Evolutionary conservation across 768 basidiomycete genomes (phyloP).

Genomic region (Tylopilus plumbeoviolaceoides): DNA sequence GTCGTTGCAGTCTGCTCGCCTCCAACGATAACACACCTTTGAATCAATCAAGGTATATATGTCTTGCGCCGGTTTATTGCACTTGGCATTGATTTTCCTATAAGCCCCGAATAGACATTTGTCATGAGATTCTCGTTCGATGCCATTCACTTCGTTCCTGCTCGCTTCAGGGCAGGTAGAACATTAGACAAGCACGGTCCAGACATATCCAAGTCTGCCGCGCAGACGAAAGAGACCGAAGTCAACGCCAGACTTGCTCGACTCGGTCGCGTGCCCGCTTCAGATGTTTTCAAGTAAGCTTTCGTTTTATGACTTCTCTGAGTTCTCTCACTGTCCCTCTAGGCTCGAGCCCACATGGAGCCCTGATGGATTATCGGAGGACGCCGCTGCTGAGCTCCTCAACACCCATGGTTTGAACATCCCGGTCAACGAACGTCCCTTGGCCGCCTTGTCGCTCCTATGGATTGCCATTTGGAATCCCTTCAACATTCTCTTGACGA

Average conservation of each 20-base stretch:
- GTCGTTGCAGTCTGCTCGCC: slow-evolving; percentile 19
- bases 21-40: slow-evolving; percentile 30
- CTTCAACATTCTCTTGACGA: slow-evolving; percentile 31
- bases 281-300: slow-evolving; percentile 24
- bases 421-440: slow-evolving; percentile 30
- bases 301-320: background rate
- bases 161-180: slow-evolving; percentile 16
- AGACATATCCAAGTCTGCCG: slow-evolving; percentile 18
- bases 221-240: slow-evolving; percentile 18
- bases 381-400: slow-evolving; percentile 16
- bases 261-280: slow-evolving; percentile 23
- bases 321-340: background rate
- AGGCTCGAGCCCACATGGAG: slow-evolving; percentile 28
- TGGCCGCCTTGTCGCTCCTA: slow-evolving; percentile 26
- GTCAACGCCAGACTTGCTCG: slow-evolving; percentile 23
- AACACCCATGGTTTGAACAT: slow-evolving; percentile 24
- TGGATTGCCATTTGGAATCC: slow-evolving; percentile 34
- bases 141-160: slow-evolving; percentile 20
- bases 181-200: slow-evolving; percentile 20
- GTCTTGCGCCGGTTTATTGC: background rate
- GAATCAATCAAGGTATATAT: slow-evolving; percentile 19
- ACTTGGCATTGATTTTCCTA: slow-evolving; percentile 6
- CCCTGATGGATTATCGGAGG: slow-evolving; percentile 23
- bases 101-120: slow-evolving; percentile 11
- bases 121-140: slow-evolving; percentile 22